phyloP scores from a whole-genome alignment of 2,329 filamentous ascomycete species.

The Epichloe sylvatica region DNA sequence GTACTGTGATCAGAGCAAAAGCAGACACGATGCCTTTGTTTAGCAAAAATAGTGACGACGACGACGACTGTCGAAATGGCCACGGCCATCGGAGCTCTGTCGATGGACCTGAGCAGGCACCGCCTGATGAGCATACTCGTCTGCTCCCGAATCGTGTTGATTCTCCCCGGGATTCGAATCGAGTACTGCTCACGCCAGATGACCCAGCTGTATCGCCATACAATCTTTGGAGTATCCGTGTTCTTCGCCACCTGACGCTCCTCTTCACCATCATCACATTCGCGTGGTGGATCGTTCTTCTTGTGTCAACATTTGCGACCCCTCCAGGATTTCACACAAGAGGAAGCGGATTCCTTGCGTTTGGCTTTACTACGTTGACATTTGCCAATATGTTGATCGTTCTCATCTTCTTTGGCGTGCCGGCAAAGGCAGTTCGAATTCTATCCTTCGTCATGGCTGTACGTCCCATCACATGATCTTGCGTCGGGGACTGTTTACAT shows the following conservation, averaged over 20 bases:
- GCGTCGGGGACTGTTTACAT: background rate
- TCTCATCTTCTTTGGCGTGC: constrained; percentile 76
- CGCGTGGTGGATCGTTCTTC: constrained; percentile 80
- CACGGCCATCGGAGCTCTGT: constrained; percentile 6
- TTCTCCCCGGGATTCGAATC: constrained; percentile 31
- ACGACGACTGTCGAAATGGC: constrained; percentile 11
- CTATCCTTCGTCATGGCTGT: constrained; percentile 52
- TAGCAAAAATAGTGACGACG: constrained; percentile 14
- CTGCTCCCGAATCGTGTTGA: constrained; percentile 56
- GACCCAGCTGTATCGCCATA: constrained; percentile 63
- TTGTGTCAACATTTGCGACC: constrained; percentile 85
- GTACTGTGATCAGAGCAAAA: background rate
- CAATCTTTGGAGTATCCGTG: constrained; percentile 83
- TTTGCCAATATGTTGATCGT: constrained; percentile 61
- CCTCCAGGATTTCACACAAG: constrained; percentile 74
- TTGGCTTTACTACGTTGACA: constrained; percentile 68
- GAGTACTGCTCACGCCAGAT: constrained; percentile 25
- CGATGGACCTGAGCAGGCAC: constrained; percentile 15
- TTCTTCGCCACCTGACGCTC: constrained; percentile 64
- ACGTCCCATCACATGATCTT: constrained; percentile 4
- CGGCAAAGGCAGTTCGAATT: constrained; percentile 65
- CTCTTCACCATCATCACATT: constrained; percentile 63
- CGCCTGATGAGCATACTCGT: constrained; percentile 42
- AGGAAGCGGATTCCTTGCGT: constrained; percentile 85
- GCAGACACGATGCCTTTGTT: constrained; percentile 21